A percentile compares a stretch with the other conserved stretches of the same genome.
Evolutionary conservation across 2,329 filamentous ascomycete species (phyloP).

Genomic region (Scedosporium aurantiacum): DNA sequence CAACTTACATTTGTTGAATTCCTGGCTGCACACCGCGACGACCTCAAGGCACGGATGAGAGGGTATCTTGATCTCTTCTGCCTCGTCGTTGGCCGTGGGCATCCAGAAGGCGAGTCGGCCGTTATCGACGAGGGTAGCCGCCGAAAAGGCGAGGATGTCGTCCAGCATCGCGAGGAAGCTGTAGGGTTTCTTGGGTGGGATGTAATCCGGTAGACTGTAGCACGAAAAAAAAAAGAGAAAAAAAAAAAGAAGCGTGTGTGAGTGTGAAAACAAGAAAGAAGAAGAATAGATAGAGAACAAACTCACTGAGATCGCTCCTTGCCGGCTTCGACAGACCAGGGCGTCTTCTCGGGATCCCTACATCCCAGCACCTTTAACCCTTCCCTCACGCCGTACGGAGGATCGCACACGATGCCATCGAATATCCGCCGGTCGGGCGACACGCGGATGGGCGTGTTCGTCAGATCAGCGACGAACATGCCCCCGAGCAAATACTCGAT

Average conservation of each 20-base stretch:
- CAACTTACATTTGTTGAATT: constrained; percentile 72
- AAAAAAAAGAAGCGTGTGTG: too few relatives aligned
- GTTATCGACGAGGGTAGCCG: constrained; percentile 61
- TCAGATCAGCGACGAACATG: constrained; percentile 76
- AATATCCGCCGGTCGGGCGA: constrained; percentile 44
- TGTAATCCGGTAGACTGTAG: constrained; percentile 45
- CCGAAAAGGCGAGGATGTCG: constrained; percentile 77
- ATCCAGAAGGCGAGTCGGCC: constrained; percentile 93
- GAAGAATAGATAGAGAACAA: constrained; percentile 10
- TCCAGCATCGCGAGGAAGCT: constrained; percentile 83
- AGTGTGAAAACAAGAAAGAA: constrained; percentile 9
- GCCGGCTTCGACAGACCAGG: constrained; percentile 56
- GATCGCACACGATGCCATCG: constrained; percentile 90
- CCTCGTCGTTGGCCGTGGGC: constrained; percentile 75
- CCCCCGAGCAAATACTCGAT: constrained; percentile 58
- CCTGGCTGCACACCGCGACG: constrained; percentile 68
- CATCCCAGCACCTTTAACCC: constrained; percentile 78
- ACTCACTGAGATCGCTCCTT: constrained; percentile 56
- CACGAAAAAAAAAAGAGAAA: too few relatives aligned
- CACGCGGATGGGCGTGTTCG: constrained; percentile 64
- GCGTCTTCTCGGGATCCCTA: constrained; percentile 51
- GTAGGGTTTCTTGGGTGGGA: constrained; percentile 85
- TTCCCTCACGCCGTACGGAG: constrained; percentile 90
- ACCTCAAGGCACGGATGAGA: constrained; percentile 65
- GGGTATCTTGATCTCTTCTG: constrained; percentile 66